phyloP scores from a whole-genome alignment of 371 early-diverging fungal genomes.

The Mucor saturninus region DNA sequence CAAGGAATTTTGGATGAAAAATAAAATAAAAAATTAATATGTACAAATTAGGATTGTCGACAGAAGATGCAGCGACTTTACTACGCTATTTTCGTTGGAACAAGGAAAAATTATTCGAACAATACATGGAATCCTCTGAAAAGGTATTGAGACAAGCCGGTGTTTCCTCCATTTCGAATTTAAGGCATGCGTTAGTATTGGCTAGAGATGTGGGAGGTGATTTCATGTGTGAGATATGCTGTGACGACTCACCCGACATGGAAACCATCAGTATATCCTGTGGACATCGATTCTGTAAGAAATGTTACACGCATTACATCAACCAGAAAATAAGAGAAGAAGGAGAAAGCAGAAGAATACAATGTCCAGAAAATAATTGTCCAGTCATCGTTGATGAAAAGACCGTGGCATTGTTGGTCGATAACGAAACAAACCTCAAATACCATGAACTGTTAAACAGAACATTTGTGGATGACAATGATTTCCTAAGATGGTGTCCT shows the following conservation, averaged over 20 bases:
- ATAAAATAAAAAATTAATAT: background rate
- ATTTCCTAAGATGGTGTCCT: conserved; percentile 91
- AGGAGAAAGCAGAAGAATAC: conserved; percentile 84
- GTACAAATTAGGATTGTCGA: conserved; percentile 57
- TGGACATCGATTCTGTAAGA: conserved; percentile 84
- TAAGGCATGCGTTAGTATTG: conserved; percentile 18
- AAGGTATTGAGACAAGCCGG: conserved; percentile 76
- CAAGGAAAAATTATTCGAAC: conserved; percentile 89
- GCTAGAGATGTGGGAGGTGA: conserved; percentile 41
- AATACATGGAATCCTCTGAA: conserved; percentile 82
- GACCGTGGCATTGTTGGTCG: conserved; percentile 72
- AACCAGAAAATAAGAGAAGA: conserved; percentile 85
- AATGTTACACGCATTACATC: conserved; percentile 87
- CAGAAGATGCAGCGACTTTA: conserved; percentile 68
- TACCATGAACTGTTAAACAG: conserved; percentile 83
- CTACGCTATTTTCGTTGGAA: conserved; percentile 90
- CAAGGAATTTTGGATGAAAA: background rate
- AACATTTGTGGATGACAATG: conserved; percentile 89
- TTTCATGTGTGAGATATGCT: conserved; percentile 92
- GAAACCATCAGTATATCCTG: conserved; percentile 77
- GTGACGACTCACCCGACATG: conserved; percentile 64
- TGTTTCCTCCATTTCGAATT: conserved; percentile 47
- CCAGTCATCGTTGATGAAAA: conserved; percentile 79
- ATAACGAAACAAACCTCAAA: conserved; percentile 48
- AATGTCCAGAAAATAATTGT: conserved; percentile 86